A percentile compares a stretch with the other conserved stretches of the same genome.
These are phyloP conservation scores for Coelastrella sp. DNA, from an alignment of 139 green algal genomes.

Conservation along the genomic window DNA sequence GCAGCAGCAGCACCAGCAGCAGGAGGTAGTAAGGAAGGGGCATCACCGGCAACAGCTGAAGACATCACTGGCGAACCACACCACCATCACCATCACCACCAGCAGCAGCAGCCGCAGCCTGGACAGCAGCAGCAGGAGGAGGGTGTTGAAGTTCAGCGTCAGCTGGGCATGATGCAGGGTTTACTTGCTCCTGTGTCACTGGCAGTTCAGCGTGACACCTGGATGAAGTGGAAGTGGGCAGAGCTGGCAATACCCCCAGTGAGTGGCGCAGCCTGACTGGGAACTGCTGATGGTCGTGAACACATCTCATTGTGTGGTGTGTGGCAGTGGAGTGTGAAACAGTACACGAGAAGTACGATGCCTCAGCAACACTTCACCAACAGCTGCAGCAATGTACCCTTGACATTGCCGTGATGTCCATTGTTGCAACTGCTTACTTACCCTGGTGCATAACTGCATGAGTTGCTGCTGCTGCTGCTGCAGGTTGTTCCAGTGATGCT, in stretches of 20 bases:
- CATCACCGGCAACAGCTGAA: background rate
- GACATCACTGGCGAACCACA: background rate
- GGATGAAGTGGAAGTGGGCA: conserved; percentile 17
- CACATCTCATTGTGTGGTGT: too few relatives aligned
- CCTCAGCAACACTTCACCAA: too few relatives aligned
- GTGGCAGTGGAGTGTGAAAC: too few relatives aligned
- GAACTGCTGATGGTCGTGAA: too few relatives aligned
- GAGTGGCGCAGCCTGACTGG: background rate
- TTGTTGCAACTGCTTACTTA: background rate
- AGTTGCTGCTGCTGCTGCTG: conserved; percentile 8
- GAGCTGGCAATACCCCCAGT: conserved; percentile 33
- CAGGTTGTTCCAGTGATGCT: conserved; percentile 37
- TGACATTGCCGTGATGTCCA: too few relatives aligned
- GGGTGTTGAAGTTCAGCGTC: background rate
- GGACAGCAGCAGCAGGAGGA: background rate
- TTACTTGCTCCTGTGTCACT: conserved; percentile 26
- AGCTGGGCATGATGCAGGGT: background rate
- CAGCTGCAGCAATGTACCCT: too few relatives aligned
- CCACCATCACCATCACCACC: background rate
- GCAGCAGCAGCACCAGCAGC: conserved; percentile 37
- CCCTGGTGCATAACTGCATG: background rate
- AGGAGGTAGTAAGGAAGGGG: background rate
- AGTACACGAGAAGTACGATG: too few relatives aligned
- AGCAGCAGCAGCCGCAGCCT: conserved; percentile 19
- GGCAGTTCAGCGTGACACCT: conserved; percentile 39